These are phyloP conservation scores for Coelastrella sp. DNA, from an alignment of 139 green algal genomes.

Conservation along the genomic window DNA sequence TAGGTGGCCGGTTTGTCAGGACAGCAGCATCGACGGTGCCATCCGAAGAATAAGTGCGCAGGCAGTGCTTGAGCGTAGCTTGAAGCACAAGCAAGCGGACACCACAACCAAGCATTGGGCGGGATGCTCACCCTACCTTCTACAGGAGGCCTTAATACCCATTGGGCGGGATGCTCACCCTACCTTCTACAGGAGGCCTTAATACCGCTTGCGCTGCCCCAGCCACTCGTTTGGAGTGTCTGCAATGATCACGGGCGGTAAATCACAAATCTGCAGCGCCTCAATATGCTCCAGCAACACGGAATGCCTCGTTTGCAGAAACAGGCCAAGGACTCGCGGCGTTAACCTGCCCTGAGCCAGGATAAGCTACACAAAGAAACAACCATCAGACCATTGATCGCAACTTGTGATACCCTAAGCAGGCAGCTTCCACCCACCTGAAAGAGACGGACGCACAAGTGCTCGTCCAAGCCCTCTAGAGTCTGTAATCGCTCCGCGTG, in stretches of 20 bases:
- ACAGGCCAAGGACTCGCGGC: conserved; percentile 27
- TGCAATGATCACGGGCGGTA: conserved; percentile 5
- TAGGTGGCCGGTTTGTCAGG: too few relatives aligned
- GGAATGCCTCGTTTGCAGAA: not conserved
- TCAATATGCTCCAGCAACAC: not conserved
- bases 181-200: not conserved
- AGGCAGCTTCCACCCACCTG: not conserved
- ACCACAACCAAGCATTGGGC: too few relatives aligned
- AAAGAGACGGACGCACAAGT: not conserved
- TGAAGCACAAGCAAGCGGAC: too few relatives aligned
- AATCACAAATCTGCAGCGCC: conserved; percentile 30
- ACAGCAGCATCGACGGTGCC: not conserved
- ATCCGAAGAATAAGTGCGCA: not conserved
- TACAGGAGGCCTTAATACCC: not conserved
- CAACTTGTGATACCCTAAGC: not conserved
- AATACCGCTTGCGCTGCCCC: conserved; percentile 16
- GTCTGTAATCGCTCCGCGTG: not conserved
- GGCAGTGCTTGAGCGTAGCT: too few relatives aligned
- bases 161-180: too few relatives aligned
- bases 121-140: not conserved
- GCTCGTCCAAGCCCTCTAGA: not conserved
- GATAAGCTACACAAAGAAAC: conserved; percentile 1
- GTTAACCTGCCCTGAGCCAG: conserved; percentile 14
- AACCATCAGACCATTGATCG: not conserved
- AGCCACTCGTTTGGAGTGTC: conserved; percentile 30